Evolutionary conservation across 441 rosid species (phyloP).

Genomic region (Bocquillonia castaneifolia): DNA sequence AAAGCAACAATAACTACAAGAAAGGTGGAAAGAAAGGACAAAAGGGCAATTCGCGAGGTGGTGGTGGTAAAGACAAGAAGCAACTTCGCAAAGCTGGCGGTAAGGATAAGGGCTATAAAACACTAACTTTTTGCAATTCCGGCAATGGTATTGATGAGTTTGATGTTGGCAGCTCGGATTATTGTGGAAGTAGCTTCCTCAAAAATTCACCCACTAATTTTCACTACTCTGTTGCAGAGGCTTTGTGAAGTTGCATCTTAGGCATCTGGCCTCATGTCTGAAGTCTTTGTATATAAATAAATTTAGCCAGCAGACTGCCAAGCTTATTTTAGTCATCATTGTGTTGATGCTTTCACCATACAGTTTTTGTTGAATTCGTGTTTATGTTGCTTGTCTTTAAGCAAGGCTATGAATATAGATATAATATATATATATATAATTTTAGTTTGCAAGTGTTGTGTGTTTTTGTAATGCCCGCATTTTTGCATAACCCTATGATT

Average conservation of each 20-base stretch:
- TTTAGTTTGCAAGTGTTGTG: no score
- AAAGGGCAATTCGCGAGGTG: constrained; percentile 50
- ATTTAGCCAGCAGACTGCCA: not conserved
- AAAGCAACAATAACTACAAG: constrained; percentile 36
- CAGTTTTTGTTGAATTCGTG: not conserved
- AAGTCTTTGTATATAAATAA: constrained; percentile 35
- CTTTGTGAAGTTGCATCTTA: constrained; percentile 31
- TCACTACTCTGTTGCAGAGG: constrained; percentile 55
- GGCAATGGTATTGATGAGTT: constrained; percentile 27
- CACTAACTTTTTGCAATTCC: constrained; percentile 18
- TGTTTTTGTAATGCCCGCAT: no score
- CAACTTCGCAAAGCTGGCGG: constrained; percentile 35
- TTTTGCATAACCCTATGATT: no score
- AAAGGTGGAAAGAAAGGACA: constrained; percentile 64
- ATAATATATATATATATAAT: no score
- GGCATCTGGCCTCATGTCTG: not conserved
- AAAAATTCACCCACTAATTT: constrained; percentile 33
- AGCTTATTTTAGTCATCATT: not conserved
- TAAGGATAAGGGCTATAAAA: constrained; percentile 26
- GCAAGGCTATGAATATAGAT: no score
- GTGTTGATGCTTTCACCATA: not conserved
- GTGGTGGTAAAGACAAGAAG: constrained; percentile 60
- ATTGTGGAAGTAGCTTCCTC: constrained; percentile 47
- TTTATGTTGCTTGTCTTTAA: not conserved
- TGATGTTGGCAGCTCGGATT: constrained; percentile 38